Evolutionary conservation across 2,329 filamentous ascomycete species (phyloP), one percentile per base, ranked within the genome.

Genomic region (Talaromyces sp.): DNA sequence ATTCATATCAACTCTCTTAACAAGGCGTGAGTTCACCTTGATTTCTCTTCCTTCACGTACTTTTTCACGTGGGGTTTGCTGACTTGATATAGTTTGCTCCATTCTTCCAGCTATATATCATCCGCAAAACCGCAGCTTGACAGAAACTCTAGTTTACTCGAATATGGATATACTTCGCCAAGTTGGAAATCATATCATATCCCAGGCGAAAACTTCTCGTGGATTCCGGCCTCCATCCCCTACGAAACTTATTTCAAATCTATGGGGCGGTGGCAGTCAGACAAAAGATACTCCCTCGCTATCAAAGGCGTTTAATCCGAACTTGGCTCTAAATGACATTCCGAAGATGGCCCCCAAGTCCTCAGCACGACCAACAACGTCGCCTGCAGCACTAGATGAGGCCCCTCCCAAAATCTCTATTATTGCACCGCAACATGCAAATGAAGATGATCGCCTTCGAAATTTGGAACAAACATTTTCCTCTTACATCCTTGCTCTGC

Each of bases 161-260:
- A 90, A 96, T 70, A 87, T 87, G 53, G 92, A 92, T 64, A 86
- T 91, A 2, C 80, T 96, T 31, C 88, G 88, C 36, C 86, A 87
- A 4, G 78, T 96, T 28, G 84, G 83, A 54, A 80, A 90, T 47
- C 80, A 85, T 23, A 80, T 85, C 34, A 84, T 88, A 47, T 82
- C 84, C 0, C 86, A 88, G 69, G 89, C 86, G 72, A 84, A 86
- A 10, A 72, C 69, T 30, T 70, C 74, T 42, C 84, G 84, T 60
- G 87, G 87, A 0, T 90, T 91, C 70, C 83, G 94, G 9, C 87
- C 87, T 4, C 85, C 89, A n/a, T 97, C 93, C 0, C 93, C 94
- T 0, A 91, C 96, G 55, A 98, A 97, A 73, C 83, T 96, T 70
- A 81, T 98, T 16, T 96, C 93, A 0, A 96, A 85, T 70, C 85